These are phyloP conservation scores for Oxytropis ochrocephala DNA, from an alignment of 306 rosid species.

Conservation along the genomic window DNA sequence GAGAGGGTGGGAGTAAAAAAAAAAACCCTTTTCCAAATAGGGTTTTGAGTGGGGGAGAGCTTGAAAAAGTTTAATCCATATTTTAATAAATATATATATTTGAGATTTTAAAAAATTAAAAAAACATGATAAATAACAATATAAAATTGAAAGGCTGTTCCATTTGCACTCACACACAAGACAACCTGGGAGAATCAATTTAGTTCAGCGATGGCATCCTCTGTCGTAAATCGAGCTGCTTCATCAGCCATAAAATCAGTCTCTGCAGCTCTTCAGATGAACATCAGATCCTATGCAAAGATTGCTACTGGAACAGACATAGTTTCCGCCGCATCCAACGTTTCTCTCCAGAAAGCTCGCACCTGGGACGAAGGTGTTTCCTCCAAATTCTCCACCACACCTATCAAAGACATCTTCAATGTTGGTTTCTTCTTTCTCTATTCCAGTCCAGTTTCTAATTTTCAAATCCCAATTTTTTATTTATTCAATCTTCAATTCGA, in stretches of 20 bases:
- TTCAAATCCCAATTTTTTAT: neutral
- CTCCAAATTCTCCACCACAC: slow-evolving; percentile 78
- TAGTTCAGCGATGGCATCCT: slow-evolving; percentile 46
- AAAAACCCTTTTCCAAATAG: too few species aligned
- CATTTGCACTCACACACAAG: neutral
- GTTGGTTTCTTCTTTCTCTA: slow-evolving; percentile 41
- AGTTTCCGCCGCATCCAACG: slow-evolving; percentile 60
- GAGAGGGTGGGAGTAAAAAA: too few species aligned
- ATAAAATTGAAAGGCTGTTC: neutral
- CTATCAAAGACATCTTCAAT: slow-evolving; percentile 79
- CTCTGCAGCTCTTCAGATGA: slow-evolving; percentile 19
- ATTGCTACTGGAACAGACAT: slow-evolving; percentile 65
- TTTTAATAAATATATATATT: too few species aligned
- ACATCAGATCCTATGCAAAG: slow-evolving; percentile 41
- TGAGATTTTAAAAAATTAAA: too few species aligned
- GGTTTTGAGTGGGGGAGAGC: too few species aligned
- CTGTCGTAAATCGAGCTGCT: slow-evolving; percentile 41
- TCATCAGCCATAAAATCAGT: slow-evolving; percentile 36
- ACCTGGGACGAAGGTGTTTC: slow-evolving; percentile 88
- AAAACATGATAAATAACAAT: too few species aligned
- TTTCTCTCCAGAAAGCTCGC: slow-evolving; percentile 91
- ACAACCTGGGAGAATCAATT: neutral
- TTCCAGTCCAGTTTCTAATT: neutral
- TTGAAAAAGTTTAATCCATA: too few species aligned
- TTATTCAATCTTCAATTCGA: neutral